Evolutionary conservation across 805 yeast species (phyloP), one percentile per base, ranked within the genome.

Genomic region (Brettanomyces bruxellensis): DNA sequence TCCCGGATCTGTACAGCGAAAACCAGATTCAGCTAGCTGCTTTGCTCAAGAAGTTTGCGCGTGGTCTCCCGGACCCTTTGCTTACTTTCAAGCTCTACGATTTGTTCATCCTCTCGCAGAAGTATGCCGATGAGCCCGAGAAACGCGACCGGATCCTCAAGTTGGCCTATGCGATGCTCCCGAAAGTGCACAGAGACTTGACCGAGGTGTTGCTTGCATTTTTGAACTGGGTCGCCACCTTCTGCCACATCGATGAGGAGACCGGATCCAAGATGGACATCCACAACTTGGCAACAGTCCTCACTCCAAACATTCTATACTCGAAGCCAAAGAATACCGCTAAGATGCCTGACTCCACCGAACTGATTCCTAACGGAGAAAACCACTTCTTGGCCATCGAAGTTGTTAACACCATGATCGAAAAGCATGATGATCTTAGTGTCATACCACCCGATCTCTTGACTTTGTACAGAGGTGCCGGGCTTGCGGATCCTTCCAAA

Each of bases 241-340:
- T 93, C 67, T 86, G 97, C 1, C 90, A 87, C 55, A 79, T 90
- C 50, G 97, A 89, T 58, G 95, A 88, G 55, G 90, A 86, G 54
- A 78, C 80, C 23, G 93, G 93, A 1, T 88, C 97, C 3, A 93
- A 91, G 67, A 93, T 93, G 99, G 97, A 91, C 61, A 78, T 86
- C 34, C 95, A 89, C 60, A 93, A 93, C 62, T 72, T 93, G 51
- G 95, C 99, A 2, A 93, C 98, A 0, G 99, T 93, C 3, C 74
- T 93, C 43, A 86, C 97, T 0, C 99, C 99, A 1, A 93, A 90
- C 58, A 81, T 93, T 40, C 70, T 95, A 38, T 83, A 83, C 55
- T 65, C 83, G 1, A 75, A 73, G 50, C 78, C 73, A 4, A 64
- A 66, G 58, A 53, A 44, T 11, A 44, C 47, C 25, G 40, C n/a